phyloP scores from a whole-genome alignment of 2,329 filamentous ascomycete species.

The Conoideocrella luteorostrata region DNA sequence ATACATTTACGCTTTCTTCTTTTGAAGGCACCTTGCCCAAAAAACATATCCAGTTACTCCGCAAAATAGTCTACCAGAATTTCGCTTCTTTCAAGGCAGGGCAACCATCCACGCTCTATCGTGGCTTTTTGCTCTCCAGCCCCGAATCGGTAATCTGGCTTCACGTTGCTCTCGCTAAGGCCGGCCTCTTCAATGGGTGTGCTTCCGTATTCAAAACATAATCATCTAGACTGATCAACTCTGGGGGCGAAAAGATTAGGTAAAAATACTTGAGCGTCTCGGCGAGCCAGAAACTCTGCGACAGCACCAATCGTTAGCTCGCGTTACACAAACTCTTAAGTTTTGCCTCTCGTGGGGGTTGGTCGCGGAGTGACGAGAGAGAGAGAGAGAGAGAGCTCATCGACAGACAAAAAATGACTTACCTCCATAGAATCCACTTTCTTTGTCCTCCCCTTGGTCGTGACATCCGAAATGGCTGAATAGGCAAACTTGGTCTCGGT shows the following conservation, averaged over 20 bases:
- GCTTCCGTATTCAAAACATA: slow-evolving; percentile 56
- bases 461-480: slow-evolving; percentile 41
- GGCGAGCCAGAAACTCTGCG: slow-evolving; percentile 63
- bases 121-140: neutral
- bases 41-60: too few relatives aligned
- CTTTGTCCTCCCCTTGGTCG: slow-evolving; percentile 21
- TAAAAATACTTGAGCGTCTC: slow-evolving; percentile 75
- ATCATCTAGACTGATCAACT: slow-evolving; percentile 60
- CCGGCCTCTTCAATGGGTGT: slow-evolving; percentile 28
- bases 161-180: neutral
- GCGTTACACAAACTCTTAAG: slow-evolving; percentile 7
- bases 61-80: too few relatives aligned
- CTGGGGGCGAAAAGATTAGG: slow-evolving; percentile 59
- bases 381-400: neutral
- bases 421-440: slow-evolving; percentile 55
- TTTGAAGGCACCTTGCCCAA: too few relatives aligned
- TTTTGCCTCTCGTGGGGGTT: too few relatives aligned
- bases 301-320: neutral
- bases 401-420: slow-evolving; percentile 18
- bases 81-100: neutral
- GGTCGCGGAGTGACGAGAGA: too few relatives aligned
- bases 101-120: neutral
- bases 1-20: too few relatives aligned
- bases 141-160: too few relatives aligned
- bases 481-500: slow-evolving; percentile 43